Evolutionary conservation across 306 rosid species (phyloP), one percentile per base, ranked within the genome.

Genomic region (Calophaca sinica): DNA sequence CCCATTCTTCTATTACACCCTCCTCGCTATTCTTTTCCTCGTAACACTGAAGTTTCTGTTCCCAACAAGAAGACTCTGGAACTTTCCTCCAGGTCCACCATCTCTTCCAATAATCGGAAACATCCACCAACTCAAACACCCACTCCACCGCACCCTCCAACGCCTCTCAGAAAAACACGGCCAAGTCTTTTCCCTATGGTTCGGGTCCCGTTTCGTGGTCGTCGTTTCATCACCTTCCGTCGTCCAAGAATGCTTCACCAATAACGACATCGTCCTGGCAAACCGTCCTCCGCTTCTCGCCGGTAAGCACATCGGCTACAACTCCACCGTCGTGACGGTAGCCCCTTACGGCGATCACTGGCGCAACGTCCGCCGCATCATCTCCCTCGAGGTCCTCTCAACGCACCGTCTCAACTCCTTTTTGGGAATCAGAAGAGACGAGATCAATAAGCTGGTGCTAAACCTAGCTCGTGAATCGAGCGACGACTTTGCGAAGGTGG

Each of bases 331-430:
- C n/a, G 76, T 77, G 0, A 59, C 81, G 3, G 54, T 12, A 0
- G 70, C 81, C 0, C 76, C 81, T 8, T 77, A 77, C 10, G 81
- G 81, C 8, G 81, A 77, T 36, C 81, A 77, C 48, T 77, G 81
- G 81, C 81, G 81, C 31, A 77, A 77, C 9, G 46, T 77, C 3
- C 76, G 81, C 32, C 76, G 81, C 6, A 68, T 77, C 36, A 59
- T 68, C 54, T 68, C 70, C 2, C 70, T 77, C 8, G 81, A 77
- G 2, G 54, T 77, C 1, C 81, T 77, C 46, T 77, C 81, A 0
- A 36, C 81, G 5, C 76, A 77, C 36, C 81, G 81, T 1, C 50
- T 77, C 10, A 69, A 77, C 28, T 48, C 81, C 6, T 77, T 69
- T 48, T n/a, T 20, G 15, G 62, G 6, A 59, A 77, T 77, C 5